phyloP scores from a whole-genome alignment of 2,329 filamentous ascomycete genomes.

The Onygenales sp. region DNA sequence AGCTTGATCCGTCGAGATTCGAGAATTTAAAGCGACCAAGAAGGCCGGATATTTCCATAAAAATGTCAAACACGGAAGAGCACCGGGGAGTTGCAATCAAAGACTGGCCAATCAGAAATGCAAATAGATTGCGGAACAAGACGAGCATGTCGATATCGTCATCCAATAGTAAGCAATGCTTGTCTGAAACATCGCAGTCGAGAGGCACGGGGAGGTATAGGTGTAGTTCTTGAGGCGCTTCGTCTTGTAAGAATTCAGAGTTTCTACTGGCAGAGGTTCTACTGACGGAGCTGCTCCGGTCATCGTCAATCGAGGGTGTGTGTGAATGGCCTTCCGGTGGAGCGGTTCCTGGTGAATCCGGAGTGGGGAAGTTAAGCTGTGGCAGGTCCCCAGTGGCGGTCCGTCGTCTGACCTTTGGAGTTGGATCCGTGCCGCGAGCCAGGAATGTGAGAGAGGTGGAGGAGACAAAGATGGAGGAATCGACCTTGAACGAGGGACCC shows the following conservation, averaged over 20 bases:
- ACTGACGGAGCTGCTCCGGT: slow-evolving; percentile 37
- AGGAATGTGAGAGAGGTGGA: slow-evolving; percentile 47
- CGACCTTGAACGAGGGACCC: slow-evolving; percentile 51
- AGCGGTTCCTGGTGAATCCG: slow-evolving; percentile 1
- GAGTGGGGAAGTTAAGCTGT: slow-evolving; percentile 21
- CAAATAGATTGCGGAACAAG: slow-evolving; percentile 54
- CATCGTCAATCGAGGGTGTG: slow-evolving; percentile 19
- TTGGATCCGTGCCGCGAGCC: slow-evolving; percentile 39
- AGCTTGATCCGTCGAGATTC: slow-evolving; percentile 55
- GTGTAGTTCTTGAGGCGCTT: slow-evolving; percentile 40
- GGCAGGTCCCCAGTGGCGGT: slow-evolving; percentile 12
- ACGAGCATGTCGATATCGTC: slow-evolving; percentile 50
- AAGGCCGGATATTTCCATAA: slow-evolving; percentile 50
- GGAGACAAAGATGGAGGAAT: slow-evolving; percentile 49
- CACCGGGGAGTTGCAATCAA: slow-evolving; percentile 49
- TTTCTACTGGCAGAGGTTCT: slow-evolving; percentile 29
- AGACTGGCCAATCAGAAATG: slow-evolving; percentile 53
- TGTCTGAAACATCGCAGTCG: slow-evolving; percentile 38
- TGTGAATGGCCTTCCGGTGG: slow-evolving; percentile 18
- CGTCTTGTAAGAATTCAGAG: slow-evolving; percentile 37
- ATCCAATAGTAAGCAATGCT: slow-evolving; percentile 23
- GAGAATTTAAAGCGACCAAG: slow-evolving; percentile 50
- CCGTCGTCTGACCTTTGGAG: slow-evolving; percentile 30
- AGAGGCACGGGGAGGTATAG: slow-evolving; percentile 51
- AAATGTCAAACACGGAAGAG: slow-evolving; percentile 49